Conservation (phyloP, 129 eudicot species). For the Pulicaria dysenterica region DNA sequence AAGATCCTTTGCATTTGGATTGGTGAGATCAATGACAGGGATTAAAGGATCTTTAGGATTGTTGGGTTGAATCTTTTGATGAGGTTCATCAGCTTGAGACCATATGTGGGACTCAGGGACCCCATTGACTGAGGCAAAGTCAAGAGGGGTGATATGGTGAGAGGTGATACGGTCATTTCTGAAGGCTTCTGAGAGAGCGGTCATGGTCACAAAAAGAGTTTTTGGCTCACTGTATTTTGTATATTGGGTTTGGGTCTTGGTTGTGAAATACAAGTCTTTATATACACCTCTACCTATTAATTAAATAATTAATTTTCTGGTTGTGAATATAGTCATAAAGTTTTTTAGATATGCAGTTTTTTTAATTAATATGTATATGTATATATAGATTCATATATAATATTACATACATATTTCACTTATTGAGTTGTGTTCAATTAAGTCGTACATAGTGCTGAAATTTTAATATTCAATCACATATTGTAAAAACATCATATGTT, state of each 20-base stretch:
- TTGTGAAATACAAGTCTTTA: too few species aligned
- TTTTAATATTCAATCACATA: too few species aligned
- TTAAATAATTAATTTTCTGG: too few species aligned
- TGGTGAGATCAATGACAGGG: constrained; percentile 53
- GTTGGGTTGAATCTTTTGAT: constrained; percentile 10
- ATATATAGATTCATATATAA: too few species aligned
- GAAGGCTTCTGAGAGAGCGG: constrained; percentile 50
- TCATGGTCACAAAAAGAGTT: constrained; percentile 29
- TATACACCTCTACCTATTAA: too few species aligned
- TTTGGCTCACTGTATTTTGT: constrained; percentile 1
- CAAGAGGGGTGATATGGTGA: constrained; percentile 54
- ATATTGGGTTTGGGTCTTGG: background rate
- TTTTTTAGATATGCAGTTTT: too few species aligned
- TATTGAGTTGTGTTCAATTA: too few species aligned
- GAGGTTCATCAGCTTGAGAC: constrained; percentile 31
- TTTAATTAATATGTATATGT: too few species aligned
- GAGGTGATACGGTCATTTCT: constrained; percentile 35
- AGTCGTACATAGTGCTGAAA: too few species aligned
- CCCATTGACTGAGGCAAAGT: constrained; percentile 47
- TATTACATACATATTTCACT: too few species aligned
- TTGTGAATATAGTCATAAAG: too few species aligned
- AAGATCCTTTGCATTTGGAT: constrained; percentile 41
- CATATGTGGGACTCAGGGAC: constrained; percentile 64
- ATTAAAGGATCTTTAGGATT: constrained; percentile 6
- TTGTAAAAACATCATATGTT: too few species aligned